phyloP scores from a whole-genome alignment of 805 yeast species.

The Yamadazyma insecticola region DNA sequence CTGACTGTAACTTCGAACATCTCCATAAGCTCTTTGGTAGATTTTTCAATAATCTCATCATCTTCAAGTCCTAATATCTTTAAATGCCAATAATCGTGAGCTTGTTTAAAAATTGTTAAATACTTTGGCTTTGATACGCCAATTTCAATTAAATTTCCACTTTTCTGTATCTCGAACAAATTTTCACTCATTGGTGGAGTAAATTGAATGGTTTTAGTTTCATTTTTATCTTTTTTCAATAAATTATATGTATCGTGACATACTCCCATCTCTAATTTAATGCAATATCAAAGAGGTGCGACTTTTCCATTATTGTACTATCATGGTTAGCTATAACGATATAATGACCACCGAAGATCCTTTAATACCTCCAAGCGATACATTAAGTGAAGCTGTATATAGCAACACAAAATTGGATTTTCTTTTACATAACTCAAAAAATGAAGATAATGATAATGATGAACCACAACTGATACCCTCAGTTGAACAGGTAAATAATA shows the following conservation, averaged over 20 bases:
- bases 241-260: conserved; percentile 1
- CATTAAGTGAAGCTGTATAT: conserved; percentile 29
- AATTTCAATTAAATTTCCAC: conserved; percentile 19
- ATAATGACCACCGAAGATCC: conserved; percentile 9
- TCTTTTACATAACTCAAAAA: conserved; percentile 7
- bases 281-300: not conserved
- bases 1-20: conserved; percentile 30
- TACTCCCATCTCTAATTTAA: not conserved
- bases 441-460: not conserved
- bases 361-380: conserved; percentile 23
- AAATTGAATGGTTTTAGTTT: conserved; percentile 1
- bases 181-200: not conserved
- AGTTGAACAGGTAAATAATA: not conserved
- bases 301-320: not conserved
- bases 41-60: not conserved
- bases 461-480: not conserved
- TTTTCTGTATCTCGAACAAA: conserved; percentile 6
- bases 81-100: conserved; percentile 25
- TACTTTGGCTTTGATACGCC: conserved; percentile 29
- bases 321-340: conserved; percentile 6
- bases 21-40: conserved; percentile 7
- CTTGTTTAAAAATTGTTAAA: conserved; percentile 25
- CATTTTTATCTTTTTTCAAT: conserved; percentile 2
- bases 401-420: conserved; percentile 22
- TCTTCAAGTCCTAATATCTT: conserved; percentile 1